Evolutionary conservation across 2,329 filamentous ascomycete genomes (phyloP), one percentile per base, ranked within the genome.

Genomic region (Aspergillus cejpii): DNA sequence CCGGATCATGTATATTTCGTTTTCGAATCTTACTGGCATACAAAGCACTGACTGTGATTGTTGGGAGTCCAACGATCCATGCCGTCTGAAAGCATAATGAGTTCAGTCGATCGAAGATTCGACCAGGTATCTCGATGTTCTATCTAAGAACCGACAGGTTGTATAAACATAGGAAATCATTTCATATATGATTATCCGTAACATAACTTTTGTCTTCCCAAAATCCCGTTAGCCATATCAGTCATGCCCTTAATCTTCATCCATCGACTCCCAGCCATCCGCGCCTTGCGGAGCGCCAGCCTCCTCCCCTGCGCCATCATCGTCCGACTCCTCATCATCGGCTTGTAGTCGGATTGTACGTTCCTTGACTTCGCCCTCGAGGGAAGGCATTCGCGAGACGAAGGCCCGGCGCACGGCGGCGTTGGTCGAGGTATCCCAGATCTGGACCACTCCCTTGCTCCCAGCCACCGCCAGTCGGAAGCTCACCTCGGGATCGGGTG

Each of bases 391-490:
- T 46, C 80, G 83, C 59, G 73, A 80, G 27, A 85, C 88, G 71
- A 98, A 98, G 1, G 85, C 83, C 51, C 84, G 79, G 47, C 92
- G 80, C 24, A 98, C 88, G 20, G 85, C 84, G 11, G 80, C 80
- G 65, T 98, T 98, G 45, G 92, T 98, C 65, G 87, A 84, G 17
- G 92, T 96, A 68, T 97, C 91, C 92, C 92, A 98, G 42, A 98
- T 83, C 65, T 94, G 87, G 62, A 97, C 82, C 27, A 80, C 80
- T 37, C 92, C 92, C 72, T 94, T 94, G 74, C 90, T 97, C 44
- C 92, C 92, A 5, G 91, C 92, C 14, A 98, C 88, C 2, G 90
- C 87, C 36, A 98, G 76, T 43, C 92, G 79, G 77, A 97, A 98
- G 19, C 87, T 86, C 7, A 97, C 89, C 68, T 92, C 87, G 26